Percentiles rank a stretch among this genome's conserved stretches.
Evolutionary conservation across 2,329 filamentous ascomycete species (phyloP).

Genomic region (Blumeria graminis): DNA sequence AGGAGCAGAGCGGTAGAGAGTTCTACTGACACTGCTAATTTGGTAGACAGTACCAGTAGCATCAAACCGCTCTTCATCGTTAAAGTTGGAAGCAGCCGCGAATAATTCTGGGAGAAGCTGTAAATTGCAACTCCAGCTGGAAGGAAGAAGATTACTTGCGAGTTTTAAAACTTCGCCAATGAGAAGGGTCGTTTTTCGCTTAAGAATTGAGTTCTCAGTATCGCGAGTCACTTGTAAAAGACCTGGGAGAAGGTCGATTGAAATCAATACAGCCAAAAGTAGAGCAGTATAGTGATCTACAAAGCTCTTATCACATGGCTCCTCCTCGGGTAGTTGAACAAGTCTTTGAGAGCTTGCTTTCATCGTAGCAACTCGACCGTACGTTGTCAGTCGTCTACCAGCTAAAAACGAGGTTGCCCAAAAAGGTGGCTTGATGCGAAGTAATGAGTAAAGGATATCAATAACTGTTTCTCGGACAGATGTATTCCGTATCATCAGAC

Average conservation of each 20-base stretch:
- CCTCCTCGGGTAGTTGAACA: conserved; percentile 32
- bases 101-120: conserved; percentile 78
- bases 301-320: conserved; percentile 55
- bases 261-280: conserved; percentile 63
- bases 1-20: conserved; percentile 55
- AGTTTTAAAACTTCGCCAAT: conserved; percentile 82
- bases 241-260: conserved; percentile 44
- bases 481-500: conserved; percentile 31
- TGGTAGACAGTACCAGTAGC: conserved; percentile 88
- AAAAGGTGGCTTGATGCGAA: conserved; percentile 77
- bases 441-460: conserved; percentile 54
- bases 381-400: conserved; percentile 77
- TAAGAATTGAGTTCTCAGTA: conserved; percentile 42
- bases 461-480: conserved; percentile 51
- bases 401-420: conserved; percentile 95
- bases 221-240: conserved; percentile 42
- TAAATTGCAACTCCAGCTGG: conserved; percentile 56
- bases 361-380: conserved; percentile 76
- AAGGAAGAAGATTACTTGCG: conserved; percentile 62
- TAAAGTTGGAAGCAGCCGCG: conserved; percentile 47
- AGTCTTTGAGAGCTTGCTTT: conserved; percentile 30
- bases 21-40: conserved; percentile 90
- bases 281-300: conserved; percentile 87
- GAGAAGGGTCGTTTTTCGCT: conserved; percentile 71
- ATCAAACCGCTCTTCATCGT: conserved; percentile 50